Base-by-base conservation (phyloP, 768 basidiomycete species). In the Lactarius vividus region DNA sequence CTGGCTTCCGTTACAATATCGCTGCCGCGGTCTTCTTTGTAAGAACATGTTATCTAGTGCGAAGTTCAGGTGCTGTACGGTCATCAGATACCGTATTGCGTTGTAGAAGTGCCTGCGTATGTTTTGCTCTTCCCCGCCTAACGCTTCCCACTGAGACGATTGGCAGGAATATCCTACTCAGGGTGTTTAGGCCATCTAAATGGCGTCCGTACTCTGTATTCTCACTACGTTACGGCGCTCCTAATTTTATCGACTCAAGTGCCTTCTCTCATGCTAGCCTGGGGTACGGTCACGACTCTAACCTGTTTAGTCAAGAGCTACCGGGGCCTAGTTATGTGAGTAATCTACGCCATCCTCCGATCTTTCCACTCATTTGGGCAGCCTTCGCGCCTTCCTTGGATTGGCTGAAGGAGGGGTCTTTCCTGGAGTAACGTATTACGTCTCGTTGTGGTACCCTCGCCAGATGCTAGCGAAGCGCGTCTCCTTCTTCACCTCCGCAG, bases 401-500 rank as follows among this genome's bases (percentile, higher is more conserved):
- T 69, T 82, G 29, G 73, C 81, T 40, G 83, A 83, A 70, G 80
- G 78, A 54, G 83, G 84, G 11, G 9, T 70, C n/a, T 74, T 73
- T 61, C 77, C 80, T 0, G 78, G 78, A 0, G 74, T 79, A 58
- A 77, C 76, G 2, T 83, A 81, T 62, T 80, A 77, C 52, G 75
- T 86, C 53, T 84, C 83, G 15, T 73, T 84, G 57, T 88, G 87
- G 86, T 85, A 90, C 71, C 80, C 84, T 11, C 77, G 83, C 39
- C 76, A 77, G 59, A 87, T 88, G 70, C 81, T 85, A 52, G 85
- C 83, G 18, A 76, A 75, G 70, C 81, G 87, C 31, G 80, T 86
- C 64, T 84, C 86, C 4, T 77, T 88, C 52, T 88, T 88, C 78
- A 86, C 86, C 73, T 82, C 82, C n/a, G 84, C 85, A 42, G 84